These are phyloP conservation scores for Halocafeteria seosinensis DNA, from an alignment of 108 stramenopile species.

Conservation along the genomic window DNA sequence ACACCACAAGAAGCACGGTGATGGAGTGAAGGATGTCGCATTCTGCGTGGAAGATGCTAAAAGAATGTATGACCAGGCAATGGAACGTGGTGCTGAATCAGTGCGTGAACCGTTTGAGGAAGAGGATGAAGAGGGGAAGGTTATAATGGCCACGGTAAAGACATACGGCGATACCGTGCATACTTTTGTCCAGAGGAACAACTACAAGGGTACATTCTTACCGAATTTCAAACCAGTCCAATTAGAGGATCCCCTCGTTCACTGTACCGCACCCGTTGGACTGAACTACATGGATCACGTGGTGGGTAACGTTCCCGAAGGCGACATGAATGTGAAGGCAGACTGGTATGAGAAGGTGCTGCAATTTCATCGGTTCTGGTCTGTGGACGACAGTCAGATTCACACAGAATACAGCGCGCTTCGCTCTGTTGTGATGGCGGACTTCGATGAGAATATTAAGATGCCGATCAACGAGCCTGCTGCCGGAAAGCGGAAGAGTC, in stretches of 20 bases:
- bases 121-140: neutral
- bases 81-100: neutral
- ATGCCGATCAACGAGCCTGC: constrained; percentile 9
- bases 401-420: constrained; percentile 2
- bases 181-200: neutral
- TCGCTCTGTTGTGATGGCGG: neutral
- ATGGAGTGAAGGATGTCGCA: constrained; percentile 5
- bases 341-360: neutral
- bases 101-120: neutral
- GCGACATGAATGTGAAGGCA: neutral
- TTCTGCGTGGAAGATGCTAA: neutral
- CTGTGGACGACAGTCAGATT: constrained; percentile 1
- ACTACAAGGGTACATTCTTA: neutral
- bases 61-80: neutral
- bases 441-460: constrained; percentile 2
- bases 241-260: neutral
- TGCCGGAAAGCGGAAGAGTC: neutral
- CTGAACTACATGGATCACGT: neutral
- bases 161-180: constrained; percentile 6
- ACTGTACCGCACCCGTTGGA: neutral
- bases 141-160: neutral
- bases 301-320: constrained; percentile 1
- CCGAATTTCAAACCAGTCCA: neutral
- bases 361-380: constrained; percentile 2
- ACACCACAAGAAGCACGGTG: neutral